phyloP scores from a whole-genome alignment of 108 stramenopile species.

The Discostella stelligeroides region DNA sequence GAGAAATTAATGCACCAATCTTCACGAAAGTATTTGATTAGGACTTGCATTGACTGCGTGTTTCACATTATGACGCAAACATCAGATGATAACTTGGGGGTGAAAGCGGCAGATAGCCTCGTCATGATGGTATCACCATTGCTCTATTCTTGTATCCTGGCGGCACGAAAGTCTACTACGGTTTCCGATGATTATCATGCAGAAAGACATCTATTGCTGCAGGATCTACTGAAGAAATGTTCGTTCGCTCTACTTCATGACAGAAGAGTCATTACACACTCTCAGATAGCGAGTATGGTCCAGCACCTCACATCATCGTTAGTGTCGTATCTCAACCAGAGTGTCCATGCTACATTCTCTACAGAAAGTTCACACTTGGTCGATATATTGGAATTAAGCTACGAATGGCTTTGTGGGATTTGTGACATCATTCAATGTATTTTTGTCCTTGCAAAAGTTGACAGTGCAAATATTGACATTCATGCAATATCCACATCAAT shows the following conservation, averaged over 20 bases:
- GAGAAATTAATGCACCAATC: slow-evolving; percentile 14
- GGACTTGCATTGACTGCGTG: slow-evolving; percentile 10
- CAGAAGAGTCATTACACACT: background rate
- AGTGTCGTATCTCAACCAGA: slow-evolving; percentile 20
- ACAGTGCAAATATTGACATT: background rate
- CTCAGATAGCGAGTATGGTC: slow-evolving; percentile 23
- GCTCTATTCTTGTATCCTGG: slow-evolving; percentile 17
- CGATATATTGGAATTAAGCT: slow-evolving; percentile 22
- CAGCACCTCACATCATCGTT: slow-evolving; percentile 30
- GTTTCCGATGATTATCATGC: background rate
- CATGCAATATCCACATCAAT: slow-evolving; percentile 13
- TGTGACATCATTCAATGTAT: slow-evolving; percentile 21
- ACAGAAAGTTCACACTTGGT: background rate
- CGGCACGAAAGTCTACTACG: slow-evolving; percentile 5
- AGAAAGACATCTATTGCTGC: slow-evolving; percentile 25
- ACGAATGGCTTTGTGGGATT: slow-evolving; percentile 40
- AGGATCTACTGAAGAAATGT: slow-evolving; percentile 19
- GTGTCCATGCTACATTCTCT: slow-evolving; percentile 1
- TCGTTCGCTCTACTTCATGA: slow-evolving; percentile 5
- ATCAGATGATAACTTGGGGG: background rate
- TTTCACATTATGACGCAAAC: slow-evolving; percentile 1
- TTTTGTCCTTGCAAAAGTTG: background rate
- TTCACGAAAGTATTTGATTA: slow-evolving; percentile 42
- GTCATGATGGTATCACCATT: slow-evolving; percentile 21
- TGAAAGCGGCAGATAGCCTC: background rate